Conservation (phyloP, 2,329 filamentous ascomycete genomes). For the Aspergillus sojae region DNA sequence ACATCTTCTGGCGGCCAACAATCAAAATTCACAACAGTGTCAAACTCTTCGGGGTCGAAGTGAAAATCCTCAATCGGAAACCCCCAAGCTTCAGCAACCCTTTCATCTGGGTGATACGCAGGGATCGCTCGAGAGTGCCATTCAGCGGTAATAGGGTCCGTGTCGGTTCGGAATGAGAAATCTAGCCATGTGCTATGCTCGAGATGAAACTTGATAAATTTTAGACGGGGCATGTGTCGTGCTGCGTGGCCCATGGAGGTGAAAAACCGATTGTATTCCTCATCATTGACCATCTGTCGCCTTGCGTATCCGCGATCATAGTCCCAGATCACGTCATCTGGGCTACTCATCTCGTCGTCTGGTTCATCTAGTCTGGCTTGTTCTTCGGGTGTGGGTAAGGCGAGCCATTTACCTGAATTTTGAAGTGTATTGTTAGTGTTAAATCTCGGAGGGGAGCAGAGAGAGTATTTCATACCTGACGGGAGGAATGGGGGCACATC, state of each 20-base stretch:
- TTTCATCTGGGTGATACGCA: background rate
- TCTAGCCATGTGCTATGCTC: background rate
- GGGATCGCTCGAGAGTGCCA: background rate
- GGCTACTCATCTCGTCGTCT: background rate
- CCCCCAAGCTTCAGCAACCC: background rate
- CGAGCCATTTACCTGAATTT: background rate
- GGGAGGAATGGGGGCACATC: no score
- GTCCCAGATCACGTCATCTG: background rate
- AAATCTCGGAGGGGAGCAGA: no score
- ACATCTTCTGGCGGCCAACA: background rate
- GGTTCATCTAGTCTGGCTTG: background rate
- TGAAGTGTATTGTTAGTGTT: background rate
- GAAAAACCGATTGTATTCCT: background rate
- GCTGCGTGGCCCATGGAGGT: background rate
- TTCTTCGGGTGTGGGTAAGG: background rate
- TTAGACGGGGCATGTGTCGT: background rate
- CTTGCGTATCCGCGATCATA: background rate
- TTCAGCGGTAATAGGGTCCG: background rate
- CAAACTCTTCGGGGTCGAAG: background rate
- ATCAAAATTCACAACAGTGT: background rate
- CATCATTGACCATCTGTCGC: background rate
- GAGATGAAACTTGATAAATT: background rate
- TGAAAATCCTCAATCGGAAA: background rate
- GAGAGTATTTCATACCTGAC: no score
- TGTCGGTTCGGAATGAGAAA: background rate